Percentiles rank a stretch among this genome's conserved stretches.
Evolutionary conservation across 148 eudicot species (phyloP).

Genomic region (Rhododendron henanense): DNA sequence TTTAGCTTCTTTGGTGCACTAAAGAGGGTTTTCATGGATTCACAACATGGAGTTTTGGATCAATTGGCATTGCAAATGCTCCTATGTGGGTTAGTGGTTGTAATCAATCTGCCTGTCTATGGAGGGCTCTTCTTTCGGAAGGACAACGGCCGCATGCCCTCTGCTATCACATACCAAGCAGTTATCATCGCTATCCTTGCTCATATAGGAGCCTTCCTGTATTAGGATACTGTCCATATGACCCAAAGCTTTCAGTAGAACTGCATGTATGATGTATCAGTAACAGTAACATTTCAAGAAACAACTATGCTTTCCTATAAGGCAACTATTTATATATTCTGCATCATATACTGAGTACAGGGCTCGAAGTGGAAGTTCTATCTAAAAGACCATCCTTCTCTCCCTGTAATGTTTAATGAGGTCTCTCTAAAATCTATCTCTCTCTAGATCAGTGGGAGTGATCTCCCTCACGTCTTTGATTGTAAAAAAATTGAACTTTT

Average conservation of each 20-base stretch:
- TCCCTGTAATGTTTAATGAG: no score
- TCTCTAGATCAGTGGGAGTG: neutral
- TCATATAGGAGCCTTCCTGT: neutral
- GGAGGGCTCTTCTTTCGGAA: constrained; percentile 40
- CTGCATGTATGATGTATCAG: no score
- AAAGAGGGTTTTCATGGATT: neutral
- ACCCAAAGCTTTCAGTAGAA: neutral
- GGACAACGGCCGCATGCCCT: constrained; percentile 55
- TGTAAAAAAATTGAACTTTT: neutral
- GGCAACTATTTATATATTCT: no score
- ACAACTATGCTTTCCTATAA: no score
- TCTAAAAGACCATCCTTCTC: no score
- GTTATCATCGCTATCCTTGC: constrained; percentile 18
- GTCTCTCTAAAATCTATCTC: no score
- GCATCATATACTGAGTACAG: no score
- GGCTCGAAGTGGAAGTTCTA: no score
- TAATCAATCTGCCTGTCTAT: constrained; percentile 41
- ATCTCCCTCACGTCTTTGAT: neutral
- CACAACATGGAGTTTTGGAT: constrained; percentile 1
- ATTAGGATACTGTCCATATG: neutral
- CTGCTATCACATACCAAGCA: constrained; percentile 27
- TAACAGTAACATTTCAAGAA: no score
- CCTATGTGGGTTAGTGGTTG: constrained; percentile 28
- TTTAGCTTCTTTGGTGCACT: constrained; percentile 19
- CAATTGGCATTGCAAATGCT: constrained; percentile 30